phyloP scores from a whole-genome alignment of 345 rosid species.

The Viola odorata region DNA sequence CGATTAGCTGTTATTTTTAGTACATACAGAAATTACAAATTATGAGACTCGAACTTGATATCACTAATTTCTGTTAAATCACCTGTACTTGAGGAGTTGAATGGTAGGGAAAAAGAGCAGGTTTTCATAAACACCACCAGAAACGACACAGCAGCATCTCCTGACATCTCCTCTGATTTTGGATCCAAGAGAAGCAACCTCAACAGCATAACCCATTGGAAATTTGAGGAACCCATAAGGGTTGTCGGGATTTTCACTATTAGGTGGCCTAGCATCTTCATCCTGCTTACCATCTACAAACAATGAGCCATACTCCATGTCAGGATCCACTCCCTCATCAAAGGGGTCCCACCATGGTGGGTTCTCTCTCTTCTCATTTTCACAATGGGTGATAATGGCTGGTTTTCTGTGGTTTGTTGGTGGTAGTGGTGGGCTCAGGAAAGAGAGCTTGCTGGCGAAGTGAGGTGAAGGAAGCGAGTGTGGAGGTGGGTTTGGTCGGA shows the following conservation, averaged over 20 bases:
- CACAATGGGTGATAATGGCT: slow-evolving; percentile 22
- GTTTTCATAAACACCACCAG: slow-evolving; percentile 94
- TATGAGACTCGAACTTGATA: neutral
- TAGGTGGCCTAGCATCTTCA: slow-evolving; percentile 77
- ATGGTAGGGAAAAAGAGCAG: slow-evolving; percentile 76
- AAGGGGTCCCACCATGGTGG: slow-evolving; percentile 77
- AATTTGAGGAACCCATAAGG: slow-evolving; percentile 92
- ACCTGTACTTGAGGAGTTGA: slow-evolving; percentile 87
- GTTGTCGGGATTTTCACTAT: slow-evolving; percentile 46
- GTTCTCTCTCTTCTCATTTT: slow-evolving; percentile 60
- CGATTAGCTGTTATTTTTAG: too few relatives aligned
- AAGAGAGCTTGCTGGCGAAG: slow-evolving; percentile 30
- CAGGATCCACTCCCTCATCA: slow-evolving; percentile 68
- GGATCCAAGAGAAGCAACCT: slow-evolving; percentile 65
- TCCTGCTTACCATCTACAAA: slow-evolving; percentile 84
- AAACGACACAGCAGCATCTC: slow-evolving; percentile 74
- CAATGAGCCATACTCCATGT: slow-evolving; percentile 70
- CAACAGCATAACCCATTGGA: slow-evolving; percentile 69
- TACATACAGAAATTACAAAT: too few relatives aligned
- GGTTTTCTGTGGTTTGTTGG: neutral
- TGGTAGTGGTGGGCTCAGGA: slow-evolving; percentile 27
- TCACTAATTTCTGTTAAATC: neutral
- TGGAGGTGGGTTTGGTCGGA: slow-evolving; percentile 44
- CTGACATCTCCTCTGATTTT: slow-evolving; percentile 92
- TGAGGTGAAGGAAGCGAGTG: slow-evolving; percentile 28